Percentiles rank a stretch among this genome's conserved stretches.
Conservation (phyloP, 23 red algal genomes). For the Pyropia yezoensis region DNA sequence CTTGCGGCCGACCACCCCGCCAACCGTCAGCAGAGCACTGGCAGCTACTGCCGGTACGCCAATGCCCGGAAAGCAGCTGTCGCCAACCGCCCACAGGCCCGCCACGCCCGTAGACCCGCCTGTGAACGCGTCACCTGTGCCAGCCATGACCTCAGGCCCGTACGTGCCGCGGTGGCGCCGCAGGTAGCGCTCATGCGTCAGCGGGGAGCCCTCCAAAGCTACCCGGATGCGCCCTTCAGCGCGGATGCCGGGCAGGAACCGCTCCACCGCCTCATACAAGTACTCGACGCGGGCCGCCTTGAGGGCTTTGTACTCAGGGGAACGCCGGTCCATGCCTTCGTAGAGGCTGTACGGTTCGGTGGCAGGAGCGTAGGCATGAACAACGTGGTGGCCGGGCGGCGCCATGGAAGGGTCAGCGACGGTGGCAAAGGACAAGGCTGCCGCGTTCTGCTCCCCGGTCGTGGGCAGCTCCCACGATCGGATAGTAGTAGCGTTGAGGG, state of each 20-base stretch:
- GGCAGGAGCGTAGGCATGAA: constrained; percentile 85
- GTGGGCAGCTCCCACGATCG: constrained; percentile 32
- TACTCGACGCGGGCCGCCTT: constrained; percentile 32
- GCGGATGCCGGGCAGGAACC: constrained; percentile 30
- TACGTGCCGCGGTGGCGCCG: constrained; percentile 36
- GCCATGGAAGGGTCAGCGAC: constrained; percentile 38
- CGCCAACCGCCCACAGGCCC: constrained; percentile 31
- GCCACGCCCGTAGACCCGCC: neutral
- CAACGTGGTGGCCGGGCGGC: constrained; percentile 42
- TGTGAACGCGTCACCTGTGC: constrained; percentile 21
- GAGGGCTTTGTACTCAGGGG: constrained; percentile 28
- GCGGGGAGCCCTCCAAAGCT: constrained; percentile 36
- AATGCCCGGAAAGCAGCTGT: constrained; percentile 72
- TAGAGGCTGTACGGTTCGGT: constrained; percentile 67
- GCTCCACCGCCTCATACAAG: constrained; percentile 41
- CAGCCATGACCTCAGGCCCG: constrained; percentile 25
- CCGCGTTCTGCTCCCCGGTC: constrained; percentile 54
- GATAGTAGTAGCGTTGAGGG: constrained; percentile 4
- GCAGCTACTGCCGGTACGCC: constrained; percentile 67
- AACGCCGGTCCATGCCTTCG: constrained; percentile 26
- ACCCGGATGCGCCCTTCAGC: constrained; percentile 12
- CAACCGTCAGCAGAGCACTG: constrained; percentile 41
- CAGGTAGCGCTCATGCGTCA: constrained; percentile 64
- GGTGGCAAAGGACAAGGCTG: constrained; percentile 54
- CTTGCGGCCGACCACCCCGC: constrained; percentile 21